A percentile compares a stretch with the other conserved stretches of the same genome.
phyloP scores from a whole-genome alignment of 140 eudicot species.

The Senecio squalidus region DNA sequence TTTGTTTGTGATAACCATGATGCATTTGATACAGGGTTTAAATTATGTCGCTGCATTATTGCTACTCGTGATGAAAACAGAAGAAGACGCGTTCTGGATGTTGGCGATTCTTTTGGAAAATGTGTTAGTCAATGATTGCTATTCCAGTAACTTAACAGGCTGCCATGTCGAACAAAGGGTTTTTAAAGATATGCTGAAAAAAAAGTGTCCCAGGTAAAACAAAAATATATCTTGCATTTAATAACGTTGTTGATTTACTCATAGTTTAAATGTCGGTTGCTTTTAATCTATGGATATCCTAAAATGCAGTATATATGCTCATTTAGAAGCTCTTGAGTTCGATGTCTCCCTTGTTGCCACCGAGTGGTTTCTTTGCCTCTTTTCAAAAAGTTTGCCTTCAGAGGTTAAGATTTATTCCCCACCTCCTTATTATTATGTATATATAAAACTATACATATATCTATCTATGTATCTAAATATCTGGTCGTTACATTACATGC shows the following conservation, averaged over 20 bases:
- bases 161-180: conserved; percentile 99
- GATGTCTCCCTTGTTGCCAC: conserved; percentile 98
- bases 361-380: conserved; percentile 96
- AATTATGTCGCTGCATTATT: conserved; percentile 93
- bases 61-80: conserved; percentile 95
- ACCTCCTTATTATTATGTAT: background rate
- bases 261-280: background rate
- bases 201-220: conserved; percentile 76
- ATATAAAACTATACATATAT: background rate
- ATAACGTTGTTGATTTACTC: background rate
- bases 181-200: conserved; percentile 69
- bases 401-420: conserved; percentile 49
- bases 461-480: conserved; percentile 6
- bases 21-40: conserved; percentile 67
- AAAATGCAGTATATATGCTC: conserved; percentile 78
- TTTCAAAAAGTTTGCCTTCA: conserved; percentile 96
- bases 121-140: conserved; percentile 85
- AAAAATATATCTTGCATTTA: background rate
- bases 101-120: conserved; percentile 89
- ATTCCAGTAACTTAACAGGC: conserved; percentile 79
- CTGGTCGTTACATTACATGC: no score
- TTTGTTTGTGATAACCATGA: background rate
- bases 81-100: conserved; percentile 99
- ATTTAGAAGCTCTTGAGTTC: conserved; percentile 84
- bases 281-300: conserved; percentile 13